These are phyloP conservation scores for Cylindrodendrum hubeiense DNA, from an alignment of 2,329 filamentous ascomycete genomes.

Conservation along the genomic window DNA sequence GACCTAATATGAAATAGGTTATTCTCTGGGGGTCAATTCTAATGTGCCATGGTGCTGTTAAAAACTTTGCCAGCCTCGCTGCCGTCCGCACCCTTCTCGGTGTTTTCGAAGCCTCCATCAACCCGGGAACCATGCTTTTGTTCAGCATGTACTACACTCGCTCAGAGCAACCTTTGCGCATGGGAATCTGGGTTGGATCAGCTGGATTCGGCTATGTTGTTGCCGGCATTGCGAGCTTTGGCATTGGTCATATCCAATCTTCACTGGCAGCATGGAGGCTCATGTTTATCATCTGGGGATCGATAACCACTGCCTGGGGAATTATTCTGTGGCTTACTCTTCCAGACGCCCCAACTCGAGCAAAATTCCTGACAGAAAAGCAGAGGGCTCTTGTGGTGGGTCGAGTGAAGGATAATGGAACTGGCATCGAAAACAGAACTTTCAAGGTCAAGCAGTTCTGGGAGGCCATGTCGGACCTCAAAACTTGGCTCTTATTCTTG, in stretches of 20 bases:
- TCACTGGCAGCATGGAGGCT: conserved; percentile 27
- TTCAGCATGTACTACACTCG: conserved; percentile 39
- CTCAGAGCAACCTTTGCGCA: conserved; percentile 29
- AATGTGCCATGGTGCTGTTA: conserved; percentile 26
- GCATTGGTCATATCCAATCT: conserved; percentile 34
- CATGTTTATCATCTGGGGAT: conserved; percentile 37
- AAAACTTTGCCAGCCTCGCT: conserved; percentile 18
- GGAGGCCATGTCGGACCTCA: conserved; percentile 64
- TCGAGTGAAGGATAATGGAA: conserved; percentile 63
- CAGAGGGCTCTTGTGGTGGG: conserved; percentile 63
- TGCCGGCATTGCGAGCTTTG: conserved; percentile 35
- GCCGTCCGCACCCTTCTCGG: conserved; percentile 27
- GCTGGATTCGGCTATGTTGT: conserved; percentile 35
- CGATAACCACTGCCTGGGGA: conserved; percentile 59
- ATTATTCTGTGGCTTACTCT: conserved; percentile 65
- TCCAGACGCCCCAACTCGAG: conserved; percentile 64
- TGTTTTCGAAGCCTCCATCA: conserved; percentile 29
- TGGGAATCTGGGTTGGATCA: conserved; percentile 38
- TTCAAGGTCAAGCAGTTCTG: conserved; percentile 61
- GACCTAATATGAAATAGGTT: conserved; percentile 4
- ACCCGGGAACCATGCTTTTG: conserved; percentile 32
- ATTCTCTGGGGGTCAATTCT: conserved; percentile 25
- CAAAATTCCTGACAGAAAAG: conserved; percentile 59
- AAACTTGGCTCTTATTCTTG: conserved; percentile 70
- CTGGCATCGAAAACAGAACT: conserved; percentile 64